Evolutionary conservation across 768 basidiomycete species (phyloP).

Genomic region (Cubamyces sp.): DNA sequence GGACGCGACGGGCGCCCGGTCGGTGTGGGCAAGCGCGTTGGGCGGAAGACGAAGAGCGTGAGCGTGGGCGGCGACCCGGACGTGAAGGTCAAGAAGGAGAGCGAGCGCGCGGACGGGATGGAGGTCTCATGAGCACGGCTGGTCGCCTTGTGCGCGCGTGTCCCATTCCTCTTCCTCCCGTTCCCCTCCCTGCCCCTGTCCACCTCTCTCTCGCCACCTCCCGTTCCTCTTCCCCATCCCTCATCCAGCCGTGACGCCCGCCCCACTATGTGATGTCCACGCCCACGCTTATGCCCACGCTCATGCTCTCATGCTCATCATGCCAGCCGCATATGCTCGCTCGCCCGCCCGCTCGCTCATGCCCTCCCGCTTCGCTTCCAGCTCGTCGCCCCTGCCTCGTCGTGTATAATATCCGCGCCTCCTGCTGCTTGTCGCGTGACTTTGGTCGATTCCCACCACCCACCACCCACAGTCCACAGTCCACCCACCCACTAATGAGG

Average conservation of each 20-base stretch:
- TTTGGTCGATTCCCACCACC: background rate
- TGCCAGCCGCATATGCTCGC: constrained; percentile 10
- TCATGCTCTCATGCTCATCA: constrained; percentile 1
- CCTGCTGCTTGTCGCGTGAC: background rate
- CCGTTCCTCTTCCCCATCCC: background rate
- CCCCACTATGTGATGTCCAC: background rate
- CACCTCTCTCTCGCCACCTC: background rate
- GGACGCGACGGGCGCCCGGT: constrained; percentile 32
- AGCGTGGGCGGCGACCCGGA: constrained; percentile 21
- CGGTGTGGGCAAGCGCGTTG: constrained; percentile 24
- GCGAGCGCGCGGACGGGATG: constrained; percentile 31
- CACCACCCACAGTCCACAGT: background rate
- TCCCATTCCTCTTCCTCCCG: background rate
- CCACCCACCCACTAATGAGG: constrained; percentile 10
- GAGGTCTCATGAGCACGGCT: constrained; percentile 28
- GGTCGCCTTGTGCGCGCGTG: background rate
- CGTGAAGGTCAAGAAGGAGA: constrained; percentile 34
- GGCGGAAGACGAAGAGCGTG: constrained; percentile 30
- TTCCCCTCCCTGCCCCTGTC: background rate
- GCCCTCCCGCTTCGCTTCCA: background rate
- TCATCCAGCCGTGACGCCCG: background rate
- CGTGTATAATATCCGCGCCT: constrained; percentile 14
- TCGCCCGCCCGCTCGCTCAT: background rate
- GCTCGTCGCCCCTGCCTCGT: background rate
- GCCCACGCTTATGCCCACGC: background rate